Base-by-base conservation (phyloP, 2,329 filamentous ascomycete genomes). In the Arachnomyces sp. region DNA sequence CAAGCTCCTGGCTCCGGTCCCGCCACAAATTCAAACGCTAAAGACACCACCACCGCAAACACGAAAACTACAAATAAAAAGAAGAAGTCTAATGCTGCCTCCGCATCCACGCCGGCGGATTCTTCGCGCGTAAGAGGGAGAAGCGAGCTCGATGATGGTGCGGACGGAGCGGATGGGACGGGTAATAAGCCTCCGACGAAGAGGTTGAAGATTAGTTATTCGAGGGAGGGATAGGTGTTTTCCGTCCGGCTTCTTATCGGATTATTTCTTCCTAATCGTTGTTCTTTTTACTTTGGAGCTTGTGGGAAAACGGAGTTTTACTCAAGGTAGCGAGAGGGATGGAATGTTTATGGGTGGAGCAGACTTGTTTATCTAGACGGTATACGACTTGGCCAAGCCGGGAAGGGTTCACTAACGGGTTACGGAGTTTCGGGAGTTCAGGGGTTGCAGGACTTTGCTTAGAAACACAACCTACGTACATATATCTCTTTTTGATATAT, bases 161-260 rank as follows among this genome's bases (percentile, higher is more conserved):
- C 45, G 5, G 55, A 57, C 14, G 48, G 42, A 13, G 50, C 39
- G 6, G 50, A 50, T 9, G 53, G 43, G 15, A 54, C 59, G 33
- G 39, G 38, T n/a, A 47, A 49, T 21, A 68, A 66, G 34, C 62
- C 61, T 36, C 54, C 64, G 15, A 46, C 57, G 11, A 68, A 68
- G 52, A 53, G 66, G 42, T 49, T 69, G 51, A 69, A 69, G 52
- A 66, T 69, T 33, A 69, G 57, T 32, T 69, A 69, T 52, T 63
- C 56, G 14, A 53, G 65, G 41, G 66, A 68, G 42, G 67, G 50
- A 54, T 32, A 11, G 18, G n/a, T 31, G 15, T 1, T 3, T 12
- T 32, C 6, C 36, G 44, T 13, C n/a, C n/a, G n/a, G n/a, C n/a
- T 36, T n/a, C 13, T 15, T 29, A 16, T 18, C 15, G 5, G 2